phyloP scores from a whole-genome alignment of 2,329 filamentous ascomycete genomes.

The Sclerotinia subarctica region DNA sequence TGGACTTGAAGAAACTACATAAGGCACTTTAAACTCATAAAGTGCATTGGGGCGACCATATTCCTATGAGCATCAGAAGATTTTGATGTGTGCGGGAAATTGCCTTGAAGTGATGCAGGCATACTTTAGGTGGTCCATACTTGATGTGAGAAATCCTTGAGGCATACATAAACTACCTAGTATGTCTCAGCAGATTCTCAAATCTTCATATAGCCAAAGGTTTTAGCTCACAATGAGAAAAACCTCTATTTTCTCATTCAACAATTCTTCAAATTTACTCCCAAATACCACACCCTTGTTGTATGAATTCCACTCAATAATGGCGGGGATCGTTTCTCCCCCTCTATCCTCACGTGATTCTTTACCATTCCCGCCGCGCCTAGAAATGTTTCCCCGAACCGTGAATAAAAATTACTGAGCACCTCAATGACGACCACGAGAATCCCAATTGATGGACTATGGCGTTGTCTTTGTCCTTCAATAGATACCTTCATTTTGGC shows the following conservation, averaged over 20 bases:
- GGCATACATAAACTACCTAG: background rate
- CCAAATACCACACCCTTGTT: background rate
- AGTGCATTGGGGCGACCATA: background rate
- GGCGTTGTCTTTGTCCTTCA: slow-evolving; percentile 61
- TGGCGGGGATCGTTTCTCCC: slow-evolving; percentile 4
- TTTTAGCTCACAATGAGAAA: background rate
- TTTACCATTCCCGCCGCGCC: background rate
- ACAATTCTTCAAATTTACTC: background rate
- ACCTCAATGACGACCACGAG: slow-evolving; percentile 38
- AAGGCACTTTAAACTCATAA: background rate
- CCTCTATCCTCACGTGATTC: slow-evolving; percentile 16
- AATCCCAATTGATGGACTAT: slow-evolving; percentile 54
- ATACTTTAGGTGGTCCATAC: slow-evolving; percentile 6
- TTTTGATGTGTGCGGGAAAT: background rate
- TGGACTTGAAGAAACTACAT: slow-evolving; percentile 2
- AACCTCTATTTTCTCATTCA: background rate
- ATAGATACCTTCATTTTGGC: slow-evolving; percentile 42
- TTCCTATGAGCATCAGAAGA: background rate
- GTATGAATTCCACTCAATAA: background rate
- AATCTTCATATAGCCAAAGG: background rate
- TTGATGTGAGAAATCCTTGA: background rate
- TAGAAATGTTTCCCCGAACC: slow-evolving; percentile 12
- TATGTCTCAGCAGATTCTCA: slow-evolving; percentile 2
- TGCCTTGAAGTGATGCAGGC: slow-evolving; percentile 9
- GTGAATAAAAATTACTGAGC: slow-evolving; percentile 18